Base-by-base conservation (phyloP, 2,329 filamentous ascomycete species). In the Lachnellula occidentalis region DNA sequence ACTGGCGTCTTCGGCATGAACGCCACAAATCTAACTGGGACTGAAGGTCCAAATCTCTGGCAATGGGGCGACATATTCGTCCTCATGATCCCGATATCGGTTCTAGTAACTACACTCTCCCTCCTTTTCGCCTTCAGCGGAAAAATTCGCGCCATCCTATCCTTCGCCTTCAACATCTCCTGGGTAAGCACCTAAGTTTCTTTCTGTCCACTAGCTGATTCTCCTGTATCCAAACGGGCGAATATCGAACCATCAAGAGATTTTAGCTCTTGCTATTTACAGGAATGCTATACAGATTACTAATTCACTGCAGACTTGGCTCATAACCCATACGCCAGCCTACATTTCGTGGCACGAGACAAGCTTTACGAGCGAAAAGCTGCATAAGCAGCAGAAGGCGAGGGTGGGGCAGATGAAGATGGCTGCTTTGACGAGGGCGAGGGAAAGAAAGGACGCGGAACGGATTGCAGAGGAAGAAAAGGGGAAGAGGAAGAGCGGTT, bases 61-160 rank as follows among this genome's bases (percentile, higher is more conserved):
- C 46, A 39, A 36, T 50, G 55, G 45, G 46, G 31, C 17, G 45
- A 56, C 31, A 37, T 55, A 5, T 59, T 59, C 22, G 53, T 34
- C 39, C 41, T 48, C 36, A 53, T 60, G 47, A 53, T 59, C 14
- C 55, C 55, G 1, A 55, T 59, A 11, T 57, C 52, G 5, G 14
- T 51, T 9, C 34, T 48, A 3, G 53, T 59, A 9, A 51, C 53
- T 15, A 43, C 51, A n/a, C 31, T 51, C 36, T 51, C 46, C 12
- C 45, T 55, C 6, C 34, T 49, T n/a, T 50, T 59, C 17, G 58
- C 58, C n/a, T 59, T 59, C 21, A 48, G 45, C 8, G 43, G 36
- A 15, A 34, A 51, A 21, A 36, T 51, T 22, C 48, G 53, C 42
- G 48, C 53, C 12, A 5, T 51, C 22, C 34, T 55, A 2, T 47